Evolutionary conservation across 83 land plant species (phyloP), one percentile per base, ranked within the genome.

Genomic region (Larix sibirica): DNA sequence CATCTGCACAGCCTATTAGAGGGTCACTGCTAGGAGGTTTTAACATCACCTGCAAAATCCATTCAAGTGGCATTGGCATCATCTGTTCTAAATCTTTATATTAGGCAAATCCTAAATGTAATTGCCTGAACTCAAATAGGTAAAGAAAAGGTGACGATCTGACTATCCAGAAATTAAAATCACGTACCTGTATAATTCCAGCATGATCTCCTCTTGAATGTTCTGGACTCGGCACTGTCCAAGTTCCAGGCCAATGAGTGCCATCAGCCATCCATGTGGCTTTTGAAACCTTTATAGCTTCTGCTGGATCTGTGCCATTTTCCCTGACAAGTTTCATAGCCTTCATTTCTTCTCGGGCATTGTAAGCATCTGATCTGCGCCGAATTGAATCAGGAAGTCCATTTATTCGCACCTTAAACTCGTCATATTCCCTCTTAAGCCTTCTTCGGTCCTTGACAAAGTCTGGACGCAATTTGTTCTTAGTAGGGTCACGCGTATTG

Each of bases 231-330:
- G 85, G 40, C 7, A 33, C 67, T 2, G 85, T 69, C 95, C 95
- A 93, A 12, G 94, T 88, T 12, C 95, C 95, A 62, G 95, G 92
- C 94, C 95, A 93, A 62, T 93, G 95, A 16, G 91, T 90, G 16
- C 95, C 95, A 74, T 92, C 95, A 50, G 95, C 90, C 95, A 93
- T 93, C 95, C 95, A 93, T 17, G 95, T 93, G 10, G 95, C 95
- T 68, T 91, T 93, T 20, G 31, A 79, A 21, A 88, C 87, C 84
- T 84, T 91, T 1, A 84, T 5, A 2, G 79, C 81, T 65, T 87
- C 93, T 18, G 70, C 0, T 2, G 86, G 79, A 67, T 89, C 88
- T 2, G 73, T 87, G 9, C 20, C 85, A 24, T 64, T 64, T n/a
- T 81, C 80, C 28, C 85, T 58, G 28, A 67, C 79, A 10, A 31